Evolutionary conservation across 768 basidiomycete genomes (phyloP).

Genomic region (Multifurca ochricompacta): DNA sequence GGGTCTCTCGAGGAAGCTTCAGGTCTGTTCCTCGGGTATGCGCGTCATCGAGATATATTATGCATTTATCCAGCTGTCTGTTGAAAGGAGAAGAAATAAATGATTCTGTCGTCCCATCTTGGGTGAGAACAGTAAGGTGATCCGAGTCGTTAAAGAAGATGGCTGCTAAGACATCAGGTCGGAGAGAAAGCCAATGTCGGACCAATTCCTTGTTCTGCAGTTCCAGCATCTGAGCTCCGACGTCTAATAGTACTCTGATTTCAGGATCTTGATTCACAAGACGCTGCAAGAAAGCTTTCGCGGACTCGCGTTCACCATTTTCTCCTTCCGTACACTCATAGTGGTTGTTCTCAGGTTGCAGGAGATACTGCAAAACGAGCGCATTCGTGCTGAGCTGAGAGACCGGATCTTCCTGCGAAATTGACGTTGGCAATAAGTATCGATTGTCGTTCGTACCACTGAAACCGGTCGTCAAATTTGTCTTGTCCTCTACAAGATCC

Average conservation of each 20-base stretch:
- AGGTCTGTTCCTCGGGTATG: slow-evolving; percentile 48
- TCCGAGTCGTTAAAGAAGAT: slow-evolving; percentile 34
- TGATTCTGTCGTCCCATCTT: slow-evolving; percentile 31
- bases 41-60: slow-evolving; percentile 47
- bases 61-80: slow-evolving; percentile 31
- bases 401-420: slow-evolving; percentile 31
- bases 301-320: slow-evolving; percentile 14
- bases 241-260: slow-evolving; percentile 45
- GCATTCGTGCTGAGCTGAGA: slow-evolving; percentile 43
- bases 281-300: slow-evolving; percentile 26
- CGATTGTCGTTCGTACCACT: slow-evolving; percentile 49
- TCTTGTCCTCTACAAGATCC: slow-evolving; percentile 41
- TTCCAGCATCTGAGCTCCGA: slow-evolving; percentile 52
- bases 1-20: slow-evolving; percentile 35
- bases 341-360: slow-evolving; percentile 34
- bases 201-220: slow-evolving; percentile 37
- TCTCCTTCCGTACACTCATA: slow-evolving; percentile 26
- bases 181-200: slow-evolving; percentile 32
- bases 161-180: slow-evolving; percentile 30
- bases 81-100: slow-evolving; percentile 33
- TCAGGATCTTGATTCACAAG: slow-evolving; percentile 31
- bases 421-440: slow-evolving; percentile 30
- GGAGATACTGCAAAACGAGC: slow-evolving; percentile 33
- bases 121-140: slow-evolving; percentile 31
- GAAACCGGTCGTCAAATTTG: slow-evolving; percentile 39